Conservation (phyloP, 805 yeast genomes). For the Yarrowia sp. region DNA sequence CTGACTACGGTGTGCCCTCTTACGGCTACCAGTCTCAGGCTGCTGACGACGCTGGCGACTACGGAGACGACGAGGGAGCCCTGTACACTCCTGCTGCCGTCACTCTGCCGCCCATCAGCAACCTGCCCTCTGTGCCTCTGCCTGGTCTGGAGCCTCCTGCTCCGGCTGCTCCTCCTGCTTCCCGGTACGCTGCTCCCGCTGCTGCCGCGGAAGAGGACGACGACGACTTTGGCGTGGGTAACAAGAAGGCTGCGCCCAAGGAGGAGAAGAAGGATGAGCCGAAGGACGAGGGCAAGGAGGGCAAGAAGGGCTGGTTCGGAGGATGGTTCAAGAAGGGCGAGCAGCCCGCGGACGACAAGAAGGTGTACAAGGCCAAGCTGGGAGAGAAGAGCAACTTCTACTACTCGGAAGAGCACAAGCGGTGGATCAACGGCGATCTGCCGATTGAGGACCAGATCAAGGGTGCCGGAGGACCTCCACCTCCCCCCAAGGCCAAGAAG, state of each 20-base stretch:
- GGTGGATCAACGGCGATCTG: constrained; percentile 78
- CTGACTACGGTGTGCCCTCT: constrained; percentile 30
- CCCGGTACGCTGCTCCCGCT: constrained; percentile 5
- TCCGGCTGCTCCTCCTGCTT: constrained; percentile 24
- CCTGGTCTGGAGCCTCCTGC: constrained; percentile 26
- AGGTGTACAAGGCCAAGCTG: constrained; percentile 77
- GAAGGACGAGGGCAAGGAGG: constrained; percentile 34
- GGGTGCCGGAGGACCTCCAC: constrained; percentile 65
- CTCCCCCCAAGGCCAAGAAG: constrained; percentile 49
- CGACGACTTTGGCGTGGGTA: constrained; percentile 30
- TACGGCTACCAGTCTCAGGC: constrained; percentile 31
- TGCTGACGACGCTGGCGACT: constrained; percentile 27
- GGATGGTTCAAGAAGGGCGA: constrained; percentile 60
- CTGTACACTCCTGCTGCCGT: constrained; percentile 28
- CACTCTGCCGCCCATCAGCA: constrained; percentile 13
- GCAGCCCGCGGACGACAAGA: constrained; percentile 54
- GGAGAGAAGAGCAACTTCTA: constrained; percentile 74
- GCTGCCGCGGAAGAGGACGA: constrained; percentile 30
- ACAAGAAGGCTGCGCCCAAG: constrained; percentile 34
- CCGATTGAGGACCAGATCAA: constrained; percentile 40
- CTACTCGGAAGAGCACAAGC: constrained; percentile 76
- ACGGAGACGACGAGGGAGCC: constrained; percentile 28
- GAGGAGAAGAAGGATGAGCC: constrained; percentile 31
- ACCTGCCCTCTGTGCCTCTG: constrained; percentile 10
- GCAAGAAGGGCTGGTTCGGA: constrained; percentile 47